Conservation (phyloP, 208 protist genomes). For the Novymonas esmeraldas region DNA sequence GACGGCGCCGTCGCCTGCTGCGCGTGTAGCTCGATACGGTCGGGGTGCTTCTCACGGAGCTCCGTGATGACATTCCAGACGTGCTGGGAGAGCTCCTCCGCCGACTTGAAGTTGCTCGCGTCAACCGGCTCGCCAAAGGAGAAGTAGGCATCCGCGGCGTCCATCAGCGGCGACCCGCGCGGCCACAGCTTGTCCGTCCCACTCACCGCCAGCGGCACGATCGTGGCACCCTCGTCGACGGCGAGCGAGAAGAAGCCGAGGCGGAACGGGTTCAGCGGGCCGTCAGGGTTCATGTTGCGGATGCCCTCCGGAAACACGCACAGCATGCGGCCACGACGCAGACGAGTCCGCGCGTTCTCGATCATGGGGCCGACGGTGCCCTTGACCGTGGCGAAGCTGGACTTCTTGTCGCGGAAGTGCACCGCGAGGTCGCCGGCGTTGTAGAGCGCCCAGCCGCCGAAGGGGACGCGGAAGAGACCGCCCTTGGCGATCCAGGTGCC, state of each 20-base stretch:
- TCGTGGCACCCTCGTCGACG: slow-evolving; percentile 73
- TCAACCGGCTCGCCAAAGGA: slow-evolving; percentile 79
- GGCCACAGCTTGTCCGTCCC: slow-evolving; percentile 84
- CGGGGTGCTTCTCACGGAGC: slow-evolving; percentile 72
- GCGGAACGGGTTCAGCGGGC: slow-evolving; percentile 70
- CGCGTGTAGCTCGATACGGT: slow-evolving; percentile 44
- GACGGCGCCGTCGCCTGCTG: slow-evolving; percentile 2
- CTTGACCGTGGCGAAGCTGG: slow-evolving; percentile 78
- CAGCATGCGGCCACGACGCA: slow-evolving; percentile 79
- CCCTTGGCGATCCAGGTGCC: slow-evolving; percentile 84
- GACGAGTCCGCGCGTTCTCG: slow-evolving; percentile 61
- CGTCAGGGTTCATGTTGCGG: slow-evolving; percentile 71
- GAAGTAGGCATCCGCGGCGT: slow-evolving; percentile 61
- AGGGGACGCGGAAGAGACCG: slow-evolving; percentile 79
- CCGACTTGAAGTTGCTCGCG: slow-evolving; percentile 56
- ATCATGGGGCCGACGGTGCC: slow-evolving; percentile 83
- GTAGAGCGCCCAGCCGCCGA: slow-evolving; percentile 82
- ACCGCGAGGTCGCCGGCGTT: slow-evolving; percentile 82
- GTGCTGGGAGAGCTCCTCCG: slow-evolving; percentile 70
- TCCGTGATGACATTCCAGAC: slow-evolving; percentile 64
- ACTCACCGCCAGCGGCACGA: slow-evolving; percentile 82
- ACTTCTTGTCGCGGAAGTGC: slow-evolving; percentile 73
- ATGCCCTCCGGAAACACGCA: slow-evolving; percentile 87
- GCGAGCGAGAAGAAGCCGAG: slow-evolving; percentile 85
- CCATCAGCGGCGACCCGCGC: slow-evolving; percentile 48